phyloP scores from a whole-genome alignment of 495 filamentous ascomycete species.

The Penicillium canariense region DNA sequence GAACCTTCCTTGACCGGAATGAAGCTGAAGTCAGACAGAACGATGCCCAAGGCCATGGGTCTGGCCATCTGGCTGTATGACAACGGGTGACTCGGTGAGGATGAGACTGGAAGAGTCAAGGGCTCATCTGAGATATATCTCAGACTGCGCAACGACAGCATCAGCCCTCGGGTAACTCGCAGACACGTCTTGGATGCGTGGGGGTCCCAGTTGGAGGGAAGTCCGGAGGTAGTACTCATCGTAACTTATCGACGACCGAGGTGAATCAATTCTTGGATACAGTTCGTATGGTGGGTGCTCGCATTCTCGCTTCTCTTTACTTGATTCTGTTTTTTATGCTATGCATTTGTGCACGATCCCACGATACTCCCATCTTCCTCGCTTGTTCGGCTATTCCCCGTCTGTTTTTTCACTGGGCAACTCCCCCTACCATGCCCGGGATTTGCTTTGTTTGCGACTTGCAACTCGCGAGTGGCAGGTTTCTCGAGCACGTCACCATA shows the following conservation, averaged over 20 bases:
- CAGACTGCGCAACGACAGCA: conserved; percentile 7
- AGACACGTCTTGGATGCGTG: not conserved
- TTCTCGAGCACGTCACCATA: not conserved
- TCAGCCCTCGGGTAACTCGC: conserved; percentile 13
- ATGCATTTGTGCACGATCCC: not conserved
- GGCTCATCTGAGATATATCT: conserved; percentile 11
- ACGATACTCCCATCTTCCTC: not conserved
- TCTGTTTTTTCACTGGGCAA: not conserved
- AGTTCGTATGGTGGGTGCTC: not conserved
- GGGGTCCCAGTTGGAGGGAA: not conserved
- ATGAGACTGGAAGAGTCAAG: not conserved
- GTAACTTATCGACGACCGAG: not conserved
- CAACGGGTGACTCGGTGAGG: conserved; percentile 11
- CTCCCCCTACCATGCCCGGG: conserved; percentile 11
- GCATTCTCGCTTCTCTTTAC: not conserved
- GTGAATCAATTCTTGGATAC: not conserved
- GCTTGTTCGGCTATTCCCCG: conserved; percentile 1
- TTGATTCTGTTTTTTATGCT: too few species aligned
- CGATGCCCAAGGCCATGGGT: conserved; percentile 9
- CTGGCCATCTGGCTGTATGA: conserved; percentile 4
- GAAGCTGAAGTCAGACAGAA: conserved; percentile 15
- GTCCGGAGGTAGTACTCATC: not conserved
- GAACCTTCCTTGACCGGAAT: conserved; percentile 20
- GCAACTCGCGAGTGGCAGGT: conserved; percentile 1
- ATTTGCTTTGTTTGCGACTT: conserved; percentile 14